phyloP scores from a whole-genome alignment of 169 alveolate species.

The Pseudocohnilembus persalinus region DNA sequence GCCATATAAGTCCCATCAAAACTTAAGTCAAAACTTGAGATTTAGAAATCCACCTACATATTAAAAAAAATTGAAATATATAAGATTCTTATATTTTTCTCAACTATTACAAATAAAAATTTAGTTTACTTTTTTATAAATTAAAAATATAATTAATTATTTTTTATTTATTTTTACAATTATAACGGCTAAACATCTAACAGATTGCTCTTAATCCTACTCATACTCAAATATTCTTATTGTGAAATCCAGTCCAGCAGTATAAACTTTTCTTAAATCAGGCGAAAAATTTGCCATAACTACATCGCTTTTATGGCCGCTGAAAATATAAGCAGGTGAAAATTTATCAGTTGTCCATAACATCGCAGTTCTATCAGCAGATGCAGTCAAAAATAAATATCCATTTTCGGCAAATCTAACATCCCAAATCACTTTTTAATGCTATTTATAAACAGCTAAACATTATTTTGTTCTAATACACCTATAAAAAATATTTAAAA shows the following conservation, averaged over 20 bases:
- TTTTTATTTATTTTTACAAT: no score
- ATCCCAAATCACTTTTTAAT: not conserved
- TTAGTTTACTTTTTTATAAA: no score
- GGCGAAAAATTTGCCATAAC: not conserved
- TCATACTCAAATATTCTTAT: not conserved
- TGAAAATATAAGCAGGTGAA: not conserved
- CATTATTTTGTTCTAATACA: not conserved
- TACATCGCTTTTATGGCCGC: not conserved
- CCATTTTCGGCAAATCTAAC: not conserved
- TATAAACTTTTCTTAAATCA: no score
- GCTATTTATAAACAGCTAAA: not conserved
- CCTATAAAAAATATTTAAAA: not conserved
- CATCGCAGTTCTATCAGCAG: not conserved
- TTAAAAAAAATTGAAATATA: no score
- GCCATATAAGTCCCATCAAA: not conserved
- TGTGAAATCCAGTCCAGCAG: not conserved
- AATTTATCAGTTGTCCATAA: not conserved
- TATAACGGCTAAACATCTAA: no score
- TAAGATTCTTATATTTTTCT: no score
- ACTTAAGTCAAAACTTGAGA: not conserved
- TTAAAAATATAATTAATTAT: no score
- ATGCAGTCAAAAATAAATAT: not conserved
- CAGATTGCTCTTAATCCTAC: not conserved
- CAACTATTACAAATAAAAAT: no score
- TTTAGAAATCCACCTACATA: not conserved